These are phyloP conservation scores for Sicyos baderoa DNA, from an alignment of 306 rosid species.

Conservation along the genomic window DNA sequence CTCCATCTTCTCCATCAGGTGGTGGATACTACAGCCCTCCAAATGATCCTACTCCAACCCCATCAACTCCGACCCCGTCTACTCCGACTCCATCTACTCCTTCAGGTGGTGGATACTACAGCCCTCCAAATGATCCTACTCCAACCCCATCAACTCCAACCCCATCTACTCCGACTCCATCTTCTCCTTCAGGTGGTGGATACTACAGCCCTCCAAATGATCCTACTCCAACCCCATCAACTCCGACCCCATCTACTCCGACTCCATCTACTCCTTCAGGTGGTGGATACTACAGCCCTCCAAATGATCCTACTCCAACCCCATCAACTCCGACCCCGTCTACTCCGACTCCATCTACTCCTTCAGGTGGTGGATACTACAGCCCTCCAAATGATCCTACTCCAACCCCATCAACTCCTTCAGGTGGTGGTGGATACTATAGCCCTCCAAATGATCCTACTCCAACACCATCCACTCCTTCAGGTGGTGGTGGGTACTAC, in stretches of 20 bases:
- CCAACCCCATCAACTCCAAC: conserved; percentile 21
- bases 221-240: conserved; percentile 29
- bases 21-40: conserved; percentile 39
- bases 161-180: conserved; percentile 22
- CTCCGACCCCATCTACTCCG: conserved; percentile 22
- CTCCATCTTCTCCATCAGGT: conserved; percentile 32
- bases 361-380: conserved; percentile 37
- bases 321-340: conserved; percentile 34
- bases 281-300: conserved; percentile 16
- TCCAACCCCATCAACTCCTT: conserved; percentile 30
- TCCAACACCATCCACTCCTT: conserved; percentile 12
- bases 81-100: conserved; percentile 1
- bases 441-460: no score
- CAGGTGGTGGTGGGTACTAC: conserved; percentile 14
- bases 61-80: conserved; percentile 16
- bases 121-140: conserved; percentile 14
- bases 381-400: conserved; percentile 36
- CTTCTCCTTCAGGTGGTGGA: conserved; percentile 47
- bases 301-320: conserved; percentile 22
- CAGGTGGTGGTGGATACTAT: no score
- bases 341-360: conserved; percentile 17
- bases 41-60: conserved; percentile 13
- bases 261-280: conserved; percentile 12
- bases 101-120: conserved; percentile 9
- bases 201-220: conserved; percentile 35